phyloP scores from a whole-genome alignment of 805 yeast genomes.

The Ogataea chonburiensis region DNA sequence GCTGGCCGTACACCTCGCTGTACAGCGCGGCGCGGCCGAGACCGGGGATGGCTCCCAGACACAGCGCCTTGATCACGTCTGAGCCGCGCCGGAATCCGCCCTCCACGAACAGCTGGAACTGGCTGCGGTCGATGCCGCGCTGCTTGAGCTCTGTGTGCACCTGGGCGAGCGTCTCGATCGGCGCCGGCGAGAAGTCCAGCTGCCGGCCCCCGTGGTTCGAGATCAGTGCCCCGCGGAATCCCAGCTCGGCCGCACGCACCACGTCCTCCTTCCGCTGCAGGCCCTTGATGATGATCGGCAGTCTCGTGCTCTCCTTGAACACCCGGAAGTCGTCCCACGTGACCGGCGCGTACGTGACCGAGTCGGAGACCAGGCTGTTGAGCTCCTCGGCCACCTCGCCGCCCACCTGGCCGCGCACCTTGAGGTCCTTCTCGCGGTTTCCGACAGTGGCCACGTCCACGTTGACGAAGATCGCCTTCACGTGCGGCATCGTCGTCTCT shows the following conservation, averaged over 20 bases:
- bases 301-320: conserved; percentile 43
- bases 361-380: conserved; percentile 14
- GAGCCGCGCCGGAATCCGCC: conserved; percentile 46
- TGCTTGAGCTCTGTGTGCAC: conserved; percentile 44
- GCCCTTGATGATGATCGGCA: conserved; percentile 60
- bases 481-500: conserved; percentile 46
- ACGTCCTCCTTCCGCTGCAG: conserved; percentile 68
- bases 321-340: conserved; percentile 61
- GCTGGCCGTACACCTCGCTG: conserved; percentile 76
- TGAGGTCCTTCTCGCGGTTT: conserved; percentile 80
- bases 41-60: conserved; percentile 54
- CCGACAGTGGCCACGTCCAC: conserved; percentile 87
- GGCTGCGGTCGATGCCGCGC: conserved; percentile 45
- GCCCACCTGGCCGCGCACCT: conserved; percentile 57
- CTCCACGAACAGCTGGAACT: conserved; percentile 52
- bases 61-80: conserved; percentile 42
- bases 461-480: conserved; percentile 77
- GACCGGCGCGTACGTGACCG: conserved; percentile 36
- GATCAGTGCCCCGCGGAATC: conserved; percentile 61
- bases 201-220: conserved; percentile 80
- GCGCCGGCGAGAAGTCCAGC: conserved; percentile 59
- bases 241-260: conserved; percentile 53
- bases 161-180: conserved; percentile 61
- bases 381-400: conserved; percentile 25
- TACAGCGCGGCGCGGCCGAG: conserved; percentile 74